Evolutionary conservation across 2,329 filamentous ascomycete species (phyloP).

Genomic region (Colletotrichum lupini): DNA sequence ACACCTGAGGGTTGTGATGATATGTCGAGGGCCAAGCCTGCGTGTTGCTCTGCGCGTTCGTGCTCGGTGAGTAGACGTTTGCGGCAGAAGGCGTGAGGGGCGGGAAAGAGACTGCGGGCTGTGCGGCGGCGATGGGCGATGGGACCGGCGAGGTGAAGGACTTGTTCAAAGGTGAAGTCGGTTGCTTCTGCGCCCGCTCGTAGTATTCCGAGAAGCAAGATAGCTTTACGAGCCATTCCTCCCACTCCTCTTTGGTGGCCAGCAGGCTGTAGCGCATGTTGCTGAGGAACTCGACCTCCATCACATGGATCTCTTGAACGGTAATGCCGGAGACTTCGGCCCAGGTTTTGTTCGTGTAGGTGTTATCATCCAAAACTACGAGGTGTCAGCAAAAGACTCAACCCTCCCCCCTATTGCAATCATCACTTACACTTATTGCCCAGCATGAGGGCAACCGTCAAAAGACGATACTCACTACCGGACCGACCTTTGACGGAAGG

Average conservation of each 20-base stretch:
- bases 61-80: constrained; percentile 54
- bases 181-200: constrained; percentile 69
- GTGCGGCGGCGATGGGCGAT: constrained; percentile 57
- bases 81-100: constrained; percentile 47
- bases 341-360: constrained; percentile 99
- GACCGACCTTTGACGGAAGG: constrained; percentile 89
- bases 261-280: constrained; percentile 97
- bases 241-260: constrained; percentile 88
- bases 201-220: constrained; percentile 87
- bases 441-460: constrained; percentile 96
- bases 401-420: neutral
- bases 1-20: constrained; percentile 54
- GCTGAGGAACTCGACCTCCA: constrained; percentile 99
- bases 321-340: constrained; percentile 96
- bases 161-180: constrained; percentile 51
- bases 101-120: constrained; percentile 42
- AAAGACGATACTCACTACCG: constrained; percentile 90
- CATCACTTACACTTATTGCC: constrained; percentile 87
- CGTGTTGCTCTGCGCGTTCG: constrained; percentile 42
- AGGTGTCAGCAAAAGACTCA: neutral
- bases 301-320: constrained; percentile 95
- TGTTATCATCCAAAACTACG: constrained; percentile 95
- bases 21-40: constrained; percentile 53
- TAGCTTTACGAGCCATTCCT: constrained; percentile 85
- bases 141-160: constrained; percentile 58